Evolutionary conservation across 116 monocot genomes (phyloP), one percentile per base, ranked within the genome.

Genomic region (Papilionanthe hybrid): DNA sequence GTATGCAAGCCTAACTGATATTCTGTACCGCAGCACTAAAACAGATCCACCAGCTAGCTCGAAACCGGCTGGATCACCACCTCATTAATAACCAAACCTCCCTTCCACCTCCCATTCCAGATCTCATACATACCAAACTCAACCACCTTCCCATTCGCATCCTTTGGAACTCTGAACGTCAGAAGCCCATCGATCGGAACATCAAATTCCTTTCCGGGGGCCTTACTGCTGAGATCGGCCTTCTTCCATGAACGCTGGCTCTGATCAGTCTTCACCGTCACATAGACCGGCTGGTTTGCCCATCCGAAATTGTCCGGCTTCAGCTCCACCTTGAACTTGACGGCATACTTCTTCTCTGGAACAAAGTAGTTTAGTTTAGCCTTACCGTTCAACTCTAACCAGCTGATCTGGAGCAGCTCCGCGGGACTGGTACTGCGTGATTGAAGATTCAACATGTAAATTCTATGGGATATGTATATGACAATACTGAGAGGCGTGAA

Each of bases 351-450:
- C 41, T 19, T 32, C 3, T 15, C 27, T 10, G 23, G 25, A 9
- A 68, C 4, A 23, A 84, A 69, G 7, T 56, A 42, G 18, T 0
- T n/a, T 17, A 42, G 0, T 5, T 53, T 10, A 1, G 79, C 32
- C 18, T 41, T 17, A 0, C 80, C 80, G 0, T 44, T 80, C 50
- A 84, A 77, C 76, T 84, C 47, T 10, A 84, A 22, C 84, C 84
- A 84, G n/a, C 84, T 76, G 80, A 84, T 80, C 57, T 84, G 84
- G 10, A 77, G 18, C 25, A 84, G 79, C 80, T 84, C 80, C 29
- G 55, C 72, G 0, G 76, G 43, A 1, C 45, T 74, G 9, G 72
- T 73, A 28, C 73, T 30, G 69, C 4, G 37, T 5, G 2, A 30
- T 19, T 32, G 18, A 30, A 71, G 13, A 11, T 71, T 9, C 37